Base-by-base conservation (phyloP, 257 asterid species). In the Lycium barbarum region DNA sequence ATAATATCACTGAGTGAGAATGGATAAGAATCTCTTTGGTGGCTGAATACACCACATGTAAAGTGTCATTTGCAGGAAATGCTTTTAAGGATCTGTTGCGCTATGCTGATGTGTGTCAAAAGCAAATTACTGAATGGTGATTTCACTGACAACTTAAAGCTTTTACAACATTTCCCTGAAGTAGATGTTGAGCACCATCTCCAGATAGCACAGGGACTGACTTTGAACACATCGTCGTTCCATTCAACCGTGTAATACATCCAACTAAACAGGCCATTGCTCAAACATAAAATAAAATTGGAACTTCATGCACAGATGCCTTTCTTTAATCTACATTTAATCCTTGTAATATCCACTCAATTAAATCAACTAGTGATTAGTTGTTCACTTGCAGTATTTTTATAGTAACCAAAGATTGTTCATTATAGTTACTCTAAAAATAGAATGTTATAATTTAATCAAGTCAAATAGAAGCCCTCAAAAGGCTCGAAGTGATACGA, bases 51-150 rank as follows among this genome's bases (percentile, higher is more conserved):
- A 58, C 11, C 4, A 6, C 26, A 17, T 18, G 26, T 15, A 1
- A 3, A 43, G 58, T 38, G 33, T 73, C 33, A 11, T 49, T 40
- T 12, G 45, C 86, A 84, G 87, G 87, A 87, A 35, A 84, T 87
- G 79, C 84, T 84, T 22, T 74, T 87, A 58, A 14, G 86, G 43
- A 80, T 84, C 76, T 73, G 86, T 45, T 87, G 87, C 9, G 87
- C 87, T n/a, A 87, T 84, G 87, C 87, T 84, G 6, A 7, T 87
- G 82, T 84, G 72, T 43, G 89, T 55, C 53, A 87, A 55, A 66
- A 63, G 68, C 79, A 74, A 45, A 65, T 5, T 84, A 38, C 3
- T 86, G 79, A 79, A 68, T 1, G 89, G 87, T 43, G 87, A 35
- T 67, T 26, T 26, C 33, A 26, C 33, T 26, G 87, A 35, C 47